Evolutionary conservation across 495 filamentous ascomycete species (phyloP), one percentile per base, ranked within the genome.

Genomic region (Lindgomyces ingoldianus): DNA sequence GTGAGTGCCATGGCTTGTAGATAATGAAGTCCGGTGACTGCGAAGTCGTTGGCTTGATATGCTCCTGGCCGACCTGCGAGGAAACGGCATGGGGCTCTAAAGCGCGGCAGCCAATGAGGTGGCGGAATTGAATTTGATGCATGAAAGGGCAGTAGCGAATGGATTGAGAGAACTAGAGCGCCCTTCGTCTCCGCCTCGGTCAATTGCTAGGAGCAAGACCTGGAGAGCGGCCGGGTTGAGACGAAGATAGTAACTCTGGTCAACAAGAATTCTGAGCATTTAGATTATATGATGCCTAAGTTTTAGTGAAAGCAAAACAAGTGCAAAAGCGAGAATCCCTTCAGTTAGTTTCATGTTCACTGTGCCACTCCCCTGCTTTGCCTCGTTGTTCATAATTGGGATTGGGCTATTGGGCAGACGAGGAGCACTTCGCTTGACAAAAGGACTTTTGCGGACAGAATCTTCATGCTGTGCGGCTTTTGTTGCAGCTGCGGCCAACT

Each of bases 311-410:
- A 33, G 39, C 14, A 9, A 8, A 16, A 42, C 26, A 16, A 45
- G 36, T 55, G 44, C 48, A 45, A 29, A 27, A 36, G 11, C n/a
- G 33, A 21, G 60, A 49, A 50, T 21, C 44, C 33, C 49, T 22
- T 26, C 45, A 25, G 14, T 14, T 27, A 18, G 62, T 64, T 64
- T 64, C 62, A 39, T 19, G 44, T 27, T 12, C 45, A 24, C 62
- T 58, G 52, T 64, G 62, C 62, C 62, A 25, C 62, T 51, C 54
- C 62, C 62, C 42, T 64, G 54, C 12, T 42, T 42, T 14, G 42
- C 57, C 4, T 44, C 29, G 49, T 25, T 27, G 49, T 4, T 29
- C 4, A 52, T 30, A 27, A 52, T 52, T 27, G 49, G 11, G 16
- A 12, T 12, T 27, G 50, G 8, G n/a, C 33, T 39, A 60, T 62